Evolutionary conservation across 768 basidiomycete species (phyloP).

Genomic region (Serendipita sp.): DNA sequence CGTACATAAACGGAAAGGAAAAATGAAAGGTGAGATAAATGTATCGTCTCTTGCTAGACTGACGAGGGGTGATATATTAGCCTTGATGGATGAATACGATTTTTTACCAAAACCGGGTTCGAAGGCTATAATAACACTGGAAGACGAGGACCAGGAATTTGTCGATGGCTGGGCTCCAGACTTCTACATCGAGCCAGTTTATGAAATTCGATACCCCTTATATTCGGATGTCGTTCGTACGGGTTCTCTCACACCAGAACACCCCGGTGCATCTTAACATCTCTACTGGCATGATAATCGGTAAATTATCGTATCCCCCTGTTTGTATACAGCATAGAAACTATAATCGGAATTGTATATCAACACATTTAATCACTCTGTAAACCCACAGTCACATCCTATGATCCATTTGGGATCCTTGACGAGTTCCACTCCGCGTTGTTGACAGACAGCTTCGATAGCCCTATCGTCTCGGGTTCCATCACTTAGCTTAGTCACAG

Average conservation of each 20-base stretch:
- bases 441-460: too few relatives aligned
- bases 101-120: slow-evolving; percentile 1
- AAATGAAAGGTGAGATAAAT: not conserved
- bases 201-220: not conserved
- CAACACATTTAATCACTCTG: not conserved
- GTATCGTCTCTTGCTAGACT: not conserved
- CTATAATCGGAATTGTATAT: not conserved
- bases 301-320: not conserved
- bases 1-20: not conserved
- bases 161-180: not conserved
- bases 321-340: too few relatives aligned
- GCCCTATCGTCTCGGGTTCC: too few relatives aligned
- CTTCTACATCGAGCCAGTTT: not conserved
- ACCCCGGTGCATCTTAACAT: not conserved
- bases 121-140: not conserved
- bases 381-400: too few relatives aligned
- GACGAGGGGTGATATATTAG: not conserved
- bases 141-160: slow-evolving; percentile 4
- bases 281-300: not conserved
- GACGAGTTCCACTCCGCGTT: too few relatives aligned
- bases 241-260: not conserved
- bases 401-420: too few relatives aligned
- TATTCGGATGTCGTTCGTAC: not conserved
- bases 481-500: too few relatives aligned
- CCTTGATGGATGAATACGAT: slow-evolving; percentile 6